These are phyloP conservation scores for Gamsiella multidivaricata DNA, from an alignment of 192 early-diverging fungal genomes.

Conservation along the genomic window DNA sequence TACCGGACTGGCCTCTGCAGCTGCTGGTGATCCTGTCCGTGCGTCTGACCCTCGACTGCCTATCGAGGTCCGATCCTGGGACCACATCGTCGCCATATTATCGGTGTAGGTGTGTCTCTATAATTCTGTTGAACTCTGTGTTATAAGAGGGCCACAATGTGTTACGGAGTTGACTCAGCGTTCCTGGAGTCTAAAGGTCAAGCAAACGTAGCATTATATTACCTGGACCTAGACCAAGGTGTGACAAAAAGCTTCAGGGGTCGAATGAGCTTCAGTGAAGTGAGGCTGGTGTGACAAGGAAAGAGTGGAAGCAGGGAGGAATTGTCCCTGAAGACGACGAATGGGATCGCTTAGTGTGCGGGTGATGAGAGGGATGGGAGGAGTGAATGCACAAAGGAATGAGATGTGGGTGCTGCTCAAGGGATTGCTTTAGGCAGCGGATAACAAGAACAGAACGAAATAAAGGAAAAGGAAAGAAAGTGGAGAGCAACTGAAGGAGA, in stretches of 20 bases:
- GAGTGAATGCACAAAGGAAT: not conserved
- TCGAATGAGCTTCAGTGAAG: not conserved
- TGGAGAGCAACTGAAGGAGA: not conserved
- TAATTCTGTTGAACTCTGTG: not conserved
- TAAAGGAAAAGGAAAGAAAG: not conserved
- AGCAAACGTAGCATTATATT: not conserved
- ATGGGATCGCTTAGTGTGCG: not conserved
- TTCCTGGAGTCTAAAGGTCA: not conserved
- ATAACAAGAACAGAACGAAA: no score
- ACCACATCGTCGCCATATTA: slow-evolving; percentile 14
- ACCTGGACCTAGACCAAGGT: slow-evolving; percentile 2
- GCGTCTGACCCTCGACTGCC: not conserved
- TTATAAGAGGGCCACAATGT: not conserved
- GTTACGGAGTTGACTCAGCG: not conserved
- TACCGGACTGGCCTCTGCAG: not conserved
- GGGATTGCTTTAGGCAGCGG: no score
- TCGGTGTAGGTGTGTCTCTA: not conserved
- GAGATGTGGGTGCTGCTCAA: not conserved
- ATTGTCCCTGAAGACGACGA: no score
- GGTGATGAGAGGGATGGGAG: not conserved
- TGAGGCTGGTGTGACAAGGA: not conserved
- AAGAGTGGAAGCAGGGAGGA: no score
- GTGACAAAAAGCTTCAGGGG: not conserved
- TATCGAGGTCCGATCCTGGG: slow-evolving; percentile 12
- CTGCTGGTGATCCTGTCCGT: not conserved